Base-by-base conservation (phyloP, 1,139 yeast species). In the Hyphopichia buzzinii region DNA sequence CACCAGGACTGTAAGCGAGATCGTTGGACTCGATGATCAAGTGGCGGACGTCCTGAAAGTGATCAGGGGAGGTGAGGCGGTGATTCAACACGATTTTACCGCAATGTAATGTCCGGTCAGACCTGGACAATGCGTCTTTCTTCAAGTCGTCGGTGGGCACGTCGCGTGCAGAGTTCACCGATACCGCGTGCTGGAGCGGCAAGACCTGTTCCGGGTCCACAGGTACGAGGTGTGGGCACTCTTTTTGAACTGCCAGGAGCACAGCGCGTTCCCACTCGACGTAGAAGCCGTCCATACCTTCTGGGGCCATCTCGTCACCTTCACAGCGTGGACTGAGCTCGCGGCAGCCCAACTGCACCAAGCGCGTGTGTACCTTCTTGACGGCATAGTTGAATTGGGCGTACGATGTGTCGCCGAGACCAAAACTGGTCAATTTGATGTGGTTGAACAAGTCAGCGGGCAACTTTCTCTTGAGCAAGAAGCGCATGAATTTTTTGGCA, bases 371-470 rank as follows among this genome's bases (percentile, higher is more conserved):
- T 13, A 94, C 57, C 54, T 92, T 90, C 42, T 83, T 76, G 26
- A 85, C 77, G 10, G 96, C 96, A 72, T 82, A 82, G 59, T 92
- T 92, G 62, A 79, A 90, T 47, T 83, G 77, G 3, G 95, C 84
- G 54, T 92, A 92, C 2, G 95, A 84, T 0, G 96, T 83, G 55
- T 92, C 97, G n/a, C 99, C 99, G 2, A 94, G 64, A 0, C 98
- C 99, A 54, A 92, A 82, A 2, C 89, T 74, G 3, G 92, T 77
- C 44, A 89, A 71, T 22, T 67, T 57, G 11, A 87, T 52, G 52
- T 83, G 87, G 40, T 73, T 72, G 29, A 90, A 64, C 31, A 88
- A 63, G 50, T 79, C 79, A 1, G 47, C 29, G 0, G 95, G 92
- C 7, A 92, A 72, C 46, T 79, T 81, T 53, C 73, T 78, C 51